Evolutionary conservation across 208 protist species (phyloP), one percentile per base, ranked within the genome.

Genomic region (Acanthamoeba divionensis): DNA sequence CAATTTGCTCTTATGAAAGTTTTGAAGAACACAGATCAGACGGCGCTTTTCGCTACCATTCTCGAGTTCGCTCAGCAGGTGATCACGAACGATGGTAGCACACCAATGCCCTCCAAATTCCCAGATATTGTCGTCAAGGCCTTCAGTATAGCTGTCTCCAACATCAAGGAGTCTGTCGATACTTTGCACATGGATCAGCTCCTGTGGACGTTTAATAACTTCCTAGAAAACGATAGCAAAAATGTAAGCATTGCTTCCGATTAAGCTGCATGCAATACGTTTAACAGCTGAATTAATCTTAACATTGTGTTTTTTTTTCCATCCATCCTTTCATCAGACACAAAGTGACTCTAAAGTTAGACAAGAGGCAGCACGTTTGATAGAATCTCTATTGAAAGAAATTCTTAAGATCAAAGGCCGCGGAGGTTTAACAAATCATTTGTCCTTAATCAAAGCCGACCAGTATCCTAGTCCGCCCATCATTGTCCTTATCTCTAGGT

Each of bases 41-140:
- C 79, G 4, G 79, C 57, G 41, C 29, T 87, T n/a, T 69, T 87
- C 57, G 54, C 79, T 26, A 69, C 54, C 18, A n/a, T 87, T 33
- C 41, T 87, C 24, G 55, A 87, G 79, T 71, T 87, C 41, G 1
- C 54, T 8, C 41, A 69, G 21, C 44, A 87, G 8, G 8, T 87
- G 15, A 38, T 63, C 5, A 36, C 36, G 41, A 26, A 15, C 54
- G n/a, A 50, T 33, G 10, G 55, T 8, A 29, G 55, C 2, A 24
- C 54, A 21, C 5, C 24, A 45, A 13, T 26, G 57, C 79, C 79
- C 29, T 63, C 55, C 50, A 52, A 52, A 45, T 82, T 87, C 54
- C 41, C 79, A 33, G 55, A 87, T 55, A 45, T 87, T 33, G 36
- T 87, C 79, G 52, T 67, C 79, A 87, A 87, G 79, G 79, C 55